Base-by-base conservation (phyloP, 768 basidiomycete species). In the Boletus edulis region DNA sequence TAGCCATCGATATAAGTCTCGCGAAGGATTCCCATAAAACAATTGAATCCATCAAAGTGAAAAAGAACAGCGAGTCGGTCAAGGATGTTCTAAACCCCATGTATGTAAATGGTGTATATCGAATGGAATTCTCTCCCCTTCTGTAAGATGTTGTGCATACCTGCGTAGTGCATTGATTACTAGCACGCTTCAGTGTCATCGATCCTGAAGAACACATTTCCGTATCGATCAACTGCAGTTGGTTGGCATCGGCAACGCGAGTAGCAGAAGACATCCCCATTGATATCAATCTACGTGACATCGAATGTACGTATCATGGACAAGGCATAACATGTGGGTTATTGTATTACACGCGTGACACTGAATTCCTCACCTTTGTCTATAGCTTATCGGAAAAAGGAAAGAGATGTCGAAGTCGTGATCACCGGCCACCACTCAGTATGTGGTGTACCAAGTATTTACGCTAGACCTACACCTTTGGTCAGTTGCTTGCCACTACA, bases 351-450 rank as follows among this genome's bases (percentile, higher is more conserved):
- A 24, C 24, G 24, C 5, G 10, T 34, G 32, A 34, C 32, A 34
- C 12, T 34, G 24, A 1, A 17, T 3, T 17, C 1, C 48, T 58
- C 31, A 11, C 9, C 10, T 34, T 34, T 34, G 10, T 18, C 22
- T 3, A 51, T 31, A 62, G 61, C 31, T 0, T 62, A 58, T 38
- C 56, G 52, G 20, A 54, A 51, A 41, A 54, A 38, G 22, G 12
- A 4, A 13, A 59, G 49, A 31, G 48, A 62, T 0, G 3, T 42
- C 4, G 61, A 62, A 27, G 46, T 62, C 3, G 17, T 58, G 32
- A 43, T 58, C 27, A 34, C 39, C 11, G 46, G 42, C 24, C 27
- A 24, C 24, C 46, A 51, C 18, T 29, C 48, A n/a, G 56, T 57
- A 35, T 41, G 55, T 46, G 7, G 39, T 35, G 8, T n/a, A 27